Percentiles rank a stretch among this genome's conserved stretches.
Conservation (phyloP, 352 stramenopile species). For the Blastocystis hominis region DNA sequence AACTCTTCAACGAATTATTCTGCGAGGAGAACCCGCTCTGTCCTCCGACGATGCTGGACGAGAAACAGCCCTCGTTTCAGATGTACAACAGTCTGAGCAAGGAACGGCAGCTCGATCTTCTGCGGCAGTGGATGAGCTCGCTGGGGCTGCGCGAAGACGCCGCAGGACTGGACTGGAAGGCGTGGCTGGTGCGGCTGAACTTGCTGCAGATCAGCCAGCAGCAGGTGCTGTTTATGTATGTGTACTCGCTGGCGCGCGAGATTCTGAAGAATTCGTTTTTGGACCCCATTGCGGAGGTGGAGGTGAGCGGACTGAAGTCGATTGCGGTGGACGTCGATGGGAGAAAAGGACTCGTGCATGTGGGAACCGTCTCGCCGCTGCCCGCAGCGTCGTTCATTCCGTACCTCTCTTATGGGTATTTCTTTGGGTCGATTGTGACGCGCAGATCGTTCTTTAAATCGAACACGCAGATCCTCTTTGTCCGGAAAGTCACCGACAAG, state of each 20-base stretch:
- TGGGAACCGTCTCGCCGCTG: not conserved
- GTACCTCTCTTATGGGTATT: not conserved
- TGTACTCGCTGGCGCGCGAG: not conserved
- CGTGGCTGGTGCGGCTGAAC: not conserved
- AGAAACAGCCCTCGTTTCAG: not conserved
- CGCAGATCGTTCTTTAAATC: conserved; percentile 21
- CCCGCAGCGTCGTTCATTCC: not conserved
- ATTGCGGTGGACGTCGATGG: not conserved
- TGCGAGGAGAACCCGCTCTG: not conserved
- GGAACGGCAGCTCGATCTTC: no score
- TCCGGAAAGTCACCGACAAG: not conserved
- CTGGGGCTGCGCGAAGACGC: no score
- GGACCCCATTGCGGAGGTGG: no score
- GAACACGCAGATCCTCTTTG: not conserved
- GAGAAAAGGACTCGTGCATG: not conserved
- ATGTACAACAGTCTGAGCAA: not conserved
- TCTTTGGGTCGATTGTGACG: not conserved
- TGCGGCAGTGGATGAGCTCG: no score
- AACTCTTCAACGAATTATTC: no score
- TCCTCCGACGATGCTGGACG: not conserved
- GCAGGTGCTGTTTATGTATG: not conserved
- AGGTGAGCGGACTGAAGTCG: conserved; percentile 12
- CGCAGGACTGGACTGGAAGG: not conserved
- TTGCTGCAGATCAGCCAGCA: not conserved
- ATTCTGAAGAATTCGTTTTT: not conserved